phyloP scores from a whole-genome alignment of 108 stramenopile species.

The Skeletonema marinoi region DNA sequence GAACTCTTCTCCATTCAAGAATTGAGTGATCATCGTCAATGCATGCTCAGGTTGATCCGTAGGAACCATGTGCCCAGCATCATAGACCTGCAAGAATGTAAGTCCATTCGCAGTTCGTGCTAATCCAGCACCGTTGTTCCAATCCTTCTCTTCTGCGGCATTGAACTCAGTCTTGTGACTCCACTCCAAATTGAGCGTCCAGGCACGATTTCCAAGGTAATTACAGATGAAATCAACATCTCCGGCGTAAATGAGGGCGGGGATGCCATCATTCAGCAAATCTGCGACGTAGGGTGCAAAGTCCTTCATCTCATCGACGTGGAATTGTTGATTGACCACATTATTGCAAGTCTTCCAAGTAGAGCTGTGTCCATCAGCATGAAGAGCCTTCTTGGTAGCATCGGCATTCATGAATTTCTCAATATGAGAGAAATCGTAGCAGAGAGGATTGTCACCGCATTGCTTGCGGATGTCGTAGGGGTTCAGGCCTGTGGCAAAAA shows the following conservation, averaged over 20 bases:
- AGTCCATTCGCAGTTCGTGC: conserved; percentile 76
- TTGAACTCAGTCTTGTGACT: conserved; percentile 80
- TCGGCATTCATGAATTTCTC: conserved; percentile 83
- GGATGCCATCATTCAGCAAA: conserved; percentile 82
- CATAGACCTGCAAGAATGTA: conserved; percentile 76
- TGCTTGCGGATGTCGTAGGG: conserved; percentile 94
- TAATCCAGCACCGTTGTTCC: conserved; percentile 71
- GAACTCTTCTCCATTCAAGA: conserved; percentile 52
- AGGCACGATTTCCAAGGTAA: conserved; percentile 87
- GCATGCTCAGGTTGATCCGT: conserved; percentile 87
- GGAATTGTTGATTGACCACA: conserved; percentile 89
- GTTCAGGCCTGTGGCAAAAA: conserved; percentile 88
- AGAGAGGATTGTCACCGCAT: conserved; percentile 83
- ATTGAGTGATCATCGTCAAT: conserved; percentile 84
- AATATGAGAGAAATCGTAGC: conserved; percentile 93
- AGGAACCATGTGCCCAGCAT: conserved; percentile 95
- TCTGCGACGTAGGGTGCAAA: conserved; percentile 81
- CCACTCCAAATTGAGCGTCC: conserved; percentile 85
- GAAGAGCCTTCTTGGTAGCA: conserved; percentile 78
- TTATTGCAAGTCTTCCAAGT: conserved; percentile 83
- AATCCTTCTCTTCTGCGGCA: conserved; percentile 76
- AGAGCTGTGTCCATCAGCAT: conserved; percentile 65
- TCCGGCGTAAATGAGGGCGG: conserved; percentile 94
- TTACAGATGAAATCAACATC: conserved; percentile 99
- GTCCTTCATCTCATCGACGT: conserved; percentile 92